Percentiles rank a stretch among this genome's conserved stretches.
Evolutionary conservation across 2,329 filamentous ascomycete species (phyloP).

Genomic region (Sporothrix humicola): DNA sequence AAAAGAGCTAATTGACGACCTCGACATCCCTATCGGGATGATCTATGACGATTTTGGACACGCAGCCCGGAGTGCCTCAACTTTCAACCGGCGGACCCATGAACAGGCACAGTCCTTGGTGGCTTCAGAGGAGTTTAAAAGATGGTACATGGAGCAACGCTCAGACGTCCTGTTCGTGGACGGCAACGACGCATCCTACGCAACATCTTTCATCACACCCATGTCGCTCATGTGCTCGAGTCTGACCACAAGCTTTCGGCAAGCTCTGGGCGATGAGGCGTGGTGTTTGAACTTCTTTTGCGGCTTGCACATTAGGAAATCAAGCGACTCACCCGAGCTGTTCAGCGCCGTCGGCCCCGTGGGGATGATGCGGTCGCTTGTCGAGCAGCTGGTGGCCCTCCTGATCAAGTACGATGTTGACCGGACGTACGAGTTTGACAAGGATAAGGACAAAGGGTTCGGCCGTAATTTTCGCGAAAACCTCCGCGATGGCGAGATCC

Average conservation of each 20-base stretch:
- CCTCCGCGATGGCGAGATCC: background rate
- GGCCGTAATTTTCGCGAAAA: background rate
- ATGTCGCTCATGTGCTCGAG: slow-evolving; percentile 32
- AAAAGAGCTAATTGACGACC: background rate
- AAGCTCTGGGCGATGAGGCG: background rate
- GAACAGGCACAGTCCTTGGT: slow-evolving; percentile 32
- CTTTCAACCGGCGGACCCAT: background rate
- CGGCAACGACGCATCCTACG: slow-evolving; percentile 20
- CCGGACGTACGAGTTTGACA: background rate
- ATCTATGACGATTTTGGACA: background rate
- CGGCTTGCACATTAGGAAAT: slow-evolving; percentile 25
- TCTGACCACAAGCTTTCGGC: background rate
- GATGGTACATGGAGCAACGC: background rate
- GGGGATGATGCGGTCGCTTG: slow-evolving; percentile 31
- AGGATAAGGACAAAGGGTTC: no score
- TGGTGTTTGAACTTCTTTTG: slow-evolving; percentile 31
- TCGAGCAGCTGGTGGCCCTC: slow-evolving; percentile 39
- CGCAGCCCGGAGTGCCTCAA: background rate
- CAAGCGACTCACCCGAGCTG: no score
- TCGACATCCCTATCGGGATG: background rate
- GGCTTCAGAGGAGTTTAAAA: background rate
- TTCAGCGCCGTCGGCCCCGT: slow-evolving; percentile 18
- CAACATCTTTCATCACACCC: slow-evolving; percentile 23
- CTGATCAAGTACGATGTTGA: background rate
- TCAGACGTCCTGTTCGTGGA: slow-evolving; percentile 31